Conservation (phyloP, 2,329 filamentous ascomycete species). For the Cryphonectria japonica region DNA sequence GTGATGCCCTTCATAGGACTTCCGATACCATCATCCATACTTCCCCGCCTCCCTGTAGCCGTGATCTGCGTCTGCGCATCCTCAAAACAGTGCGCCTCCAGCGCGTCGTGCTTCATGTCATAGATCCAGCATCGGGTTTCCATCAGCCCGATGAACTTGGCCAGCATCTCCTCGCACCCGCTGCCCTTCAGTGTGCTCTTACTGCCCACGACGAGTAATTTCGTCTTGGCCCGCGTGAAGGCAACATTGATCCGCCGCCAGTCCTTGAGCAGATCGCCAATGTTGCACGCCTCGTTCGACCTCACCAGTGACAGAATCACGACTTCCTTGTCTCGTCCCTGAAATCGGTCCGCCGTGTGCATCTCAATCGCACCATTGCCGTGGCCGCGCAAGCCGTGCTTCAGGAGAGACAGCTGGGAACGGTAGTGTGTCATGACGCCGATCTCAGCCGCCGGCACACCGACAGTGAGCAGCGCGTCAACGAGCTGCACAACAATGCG, state of each 20-base stretch:
- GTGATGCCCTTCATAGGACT: slow-evolving; percentile 28
- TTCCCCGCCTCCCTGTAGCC: slow-evolving; percentile 34
- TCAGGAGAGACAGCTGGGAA: slow-evolving; percentile 83
- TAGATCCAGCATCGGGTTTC: slow-evolving; percentile 79
- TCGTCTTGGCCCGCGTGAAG: slow-evolving; percentile 89
- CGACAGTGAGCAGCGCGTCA: slow-evolving; percentile 73
- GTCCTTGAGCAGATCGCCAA: slow-evolving; percentile 91
- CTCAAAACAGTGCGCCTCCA: slow-evolving; percentile 71
- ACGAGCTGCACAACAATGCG: slow-evolving; percentile 79
- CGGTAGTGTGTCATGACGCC: slow-evolving; percentile 98
- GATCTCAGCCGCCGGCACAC: slow-evolving; percentile 75
- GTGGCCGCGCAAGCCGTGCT: slow-evolving; percentile 67
- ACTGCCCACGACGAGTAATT: slow-evolving; percentile 87
- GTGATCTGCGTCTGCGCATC: slow-evolving; percentile 56
- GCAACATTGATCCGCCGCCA: slow-evolving; percentile 95
- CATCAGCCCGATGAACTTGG: slow-evolving; percentile 76
- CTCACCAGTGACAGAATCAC: slow-evolving; percentile 86
- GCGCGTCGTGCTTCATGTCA: slow-evolving; percentile 66
- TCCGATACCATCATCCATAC: slow-evolving; percentile 13
- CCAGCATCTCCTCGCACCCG: slow-evolving; percentile 75
- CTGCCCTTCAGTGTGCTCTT: slow-evolving; percentile 75
- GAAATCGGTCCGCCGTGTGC: slow-evolving; percentile 96
- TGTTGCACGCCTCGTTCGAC: slow-evolving; percentile 77
- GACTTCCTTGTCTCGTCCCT: slow-evolving; percentile 93
- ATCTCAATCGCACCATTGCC: slow-evolving; percentile 72